Evolutionary conservation across 305 asterid genomes (phyloP).

Genomic region (Rubia tinctorum): DNA sequence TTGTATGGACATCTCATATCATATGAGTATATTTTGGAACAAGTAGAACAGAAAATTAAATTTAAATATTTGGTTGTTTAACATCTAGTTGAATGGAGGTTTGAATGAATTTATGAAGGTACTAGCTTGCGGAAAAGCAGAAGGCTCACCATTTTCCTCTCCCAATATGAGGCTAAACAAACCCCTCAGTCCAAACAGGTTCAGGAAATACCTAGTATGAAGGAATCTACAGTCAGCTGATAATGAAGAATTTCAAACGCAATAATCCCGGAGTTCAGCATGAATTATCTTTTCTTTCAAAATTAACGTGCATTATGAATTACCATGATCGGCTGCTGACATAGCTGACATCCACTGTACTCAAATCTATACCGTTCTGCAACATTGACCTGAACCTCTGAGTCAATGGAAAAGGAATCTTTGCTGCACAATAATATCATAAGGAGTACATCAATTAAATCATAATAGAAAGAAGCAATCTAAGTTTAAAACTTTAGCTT

Average conservation of each 20-base stretch:
- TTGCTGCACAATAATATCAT: conserved; percentile 29
- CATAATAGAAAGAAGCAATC: conserved; percentile 1
- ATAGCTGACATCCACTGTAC: conserved; percentile 52
- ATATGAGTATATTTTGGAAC: neutral
- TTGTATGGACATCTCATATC: conserved; percentile 19
- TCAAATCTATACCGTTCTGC: conserved; percentile 50
- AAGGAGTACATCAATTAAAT: conserved; percentile 10
- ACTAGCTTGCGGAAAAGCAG: neutral
- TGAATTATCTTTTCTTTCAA: neutral
- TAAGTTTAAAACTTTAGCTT: neutral
- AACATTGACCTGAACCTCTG: conserved; percentile 59
- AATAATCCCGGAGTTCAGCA: neutral
- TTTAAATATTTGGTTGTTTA: neutral
- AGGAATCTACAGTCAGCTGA: neutral
- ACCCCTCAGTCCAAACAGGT: conserved; percentile 86
- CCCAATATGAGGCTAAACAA: conserved; percentile 87
- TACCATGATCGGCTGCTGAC: conserved; percentile 61
- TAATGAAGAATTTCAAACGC: neutral
- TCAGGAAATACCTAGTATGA: conserved; percentile 74
- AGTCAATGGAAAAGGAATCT: conserved; percentile 50
- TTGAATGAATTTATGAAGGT: neutral
- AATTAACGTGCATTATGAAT: neutral
- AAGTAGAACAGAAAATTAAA: neutral
- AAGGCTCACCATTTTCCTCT: conserved; percentile 76
- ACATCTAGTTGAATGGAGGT: neutral